Base-by-base conservation (phyloP, 2,329 filamentous ascomycete genomes). In the Tolypocladium amazonense region DNA sequence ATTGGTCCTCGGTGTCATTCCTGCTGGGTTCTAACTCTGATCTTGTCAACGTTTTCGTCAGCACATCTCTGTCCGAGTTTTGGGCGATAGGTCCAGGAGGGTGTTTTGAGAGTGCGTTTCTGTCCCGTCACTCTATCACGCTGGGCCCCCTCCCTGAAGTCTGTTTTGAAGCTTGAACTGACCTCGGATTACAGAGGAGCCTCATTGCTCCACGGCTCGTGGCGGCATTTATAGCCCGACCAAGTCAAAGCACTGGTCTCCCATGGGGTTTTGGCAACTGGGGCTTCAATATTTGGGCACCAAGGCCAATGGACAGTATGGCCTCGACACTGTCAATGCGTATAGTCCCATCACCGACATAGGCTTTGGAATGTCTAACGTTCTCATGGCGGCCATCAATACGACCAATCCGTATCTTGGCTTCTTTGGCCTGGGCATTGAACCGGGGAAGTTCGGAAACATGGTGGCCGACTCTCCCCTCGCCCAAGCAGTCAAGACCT, bases 1-100 rank as follows among this genome's bases (percentile, higher is more conserved):
- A 80, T 63, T 92, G 89, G 89, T 90, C 88, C 20, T 83, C 87
- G 8, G 84, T 90, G 64, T 78, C 77, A 15, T 76, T 92, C 55
- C 61, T 65, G 7, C 61, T 81, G 75, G 65, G 77, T 81, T 71
- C 74, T 25, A 65, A 71, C 12, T 66, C 66, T 8, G 68, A 75
- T 58, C 37, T 64, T 12, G 67, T 77, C 61, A 70, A 75, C 64
- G 70, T 78, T 38, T 68, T 78, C 15, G 78, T 87, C 57, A 90
- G 86, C 67, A 91, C 88, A 7, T 80, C 82, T 15, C 78, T 86
- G 50, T 89, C 88, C 41, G 87, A 90, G 71, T 85, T 87, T 52
- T 90, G 88, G 87, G 80, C 84, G 3, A 76, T 91, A 45, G 79
- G 85, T 58, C 75, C 79, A 1, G 76, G 79, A 61, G 86, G 84